phyloP scores from a whole-genome alignment of 176 grass and related monocot species.

The Musa troglodytarum region DNA sequence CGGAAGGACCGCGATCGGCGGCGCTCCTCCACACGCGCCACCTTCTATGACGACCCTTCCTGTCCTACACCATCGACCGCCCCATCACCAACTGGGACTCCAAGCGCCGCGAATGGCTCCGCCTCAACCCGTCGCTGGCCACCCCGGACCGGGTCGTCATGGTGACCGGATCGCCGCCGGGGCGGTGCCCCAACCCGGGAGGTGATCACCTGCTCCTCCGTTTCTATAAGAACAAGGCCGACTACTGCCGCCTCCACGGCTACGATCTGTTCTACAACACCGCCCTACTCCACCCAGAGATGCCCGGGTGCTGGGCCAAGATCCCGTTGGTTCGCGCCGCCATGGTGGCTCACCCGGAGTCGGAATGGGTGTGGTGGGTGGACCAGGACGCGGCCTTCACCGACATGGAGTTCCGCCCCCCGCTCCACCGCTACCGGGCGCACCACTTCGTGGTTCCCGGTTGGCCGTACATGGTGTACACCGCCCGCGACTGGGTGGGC shows the following conservation, averaged over 20 bases:
- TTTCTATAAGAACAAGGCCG: slow-evolving; percentile 66
- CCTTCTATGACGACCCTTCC: slow-evolving; percentile 69
- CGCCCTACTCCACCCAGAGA: slow-evolving; percentile 48
- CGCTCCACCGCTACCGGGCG: slow-evolving; percentile 30
- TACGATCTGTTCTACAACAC: slow-evolving; percentile 61
- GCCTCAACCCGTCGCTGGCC: slow-evolving; percentile 32
- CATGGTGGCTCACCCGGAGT: slow-evolving; percentile 73
- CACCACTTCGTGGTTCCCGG: slow-evolving; percentile 75
- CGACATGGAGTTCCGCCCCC: slow-evolving; percentile 77
- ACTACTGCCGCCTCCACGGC: slow-evolving; percentile 69
- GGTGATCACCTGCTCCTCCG: slow-evolving; percentile 58
- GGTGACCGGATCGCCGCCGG: slow-evolving; percentile 72
- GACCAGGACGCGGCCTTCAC: slow-evolving; percentile 87
- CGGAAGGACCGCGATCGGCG: background rate
- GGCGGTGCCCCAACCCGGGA: slow-evolving; percentile 40
- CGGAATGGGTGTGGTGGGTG: slow-evolving; percentile 89
- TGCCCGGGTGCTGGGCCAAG: slow-evolving; percentile 76
- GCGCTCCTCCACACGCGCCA: background rate
- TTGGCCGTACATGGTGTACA: slow-evolving; percentile 51
- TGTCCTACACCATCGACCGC: slow-evolving; percentile 60
- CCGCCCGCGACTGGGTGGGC: slow-evolving; percentile 38
- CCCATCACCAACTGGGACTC: slow-evolving; percentile 53
- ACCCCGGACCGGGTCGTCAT: slow-evolving; percentile 43
- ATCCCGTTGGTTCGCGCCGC: slow-evolving; percentile 49
- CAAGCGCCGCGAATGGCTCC: slow-evolving; percentile 52